These are phyloP conservation scores for Ophiostoma himal-ulmi DNA, from an alignment of 2,329 filamentous ascomycete species.

Conservation along the genomic window DNA sequence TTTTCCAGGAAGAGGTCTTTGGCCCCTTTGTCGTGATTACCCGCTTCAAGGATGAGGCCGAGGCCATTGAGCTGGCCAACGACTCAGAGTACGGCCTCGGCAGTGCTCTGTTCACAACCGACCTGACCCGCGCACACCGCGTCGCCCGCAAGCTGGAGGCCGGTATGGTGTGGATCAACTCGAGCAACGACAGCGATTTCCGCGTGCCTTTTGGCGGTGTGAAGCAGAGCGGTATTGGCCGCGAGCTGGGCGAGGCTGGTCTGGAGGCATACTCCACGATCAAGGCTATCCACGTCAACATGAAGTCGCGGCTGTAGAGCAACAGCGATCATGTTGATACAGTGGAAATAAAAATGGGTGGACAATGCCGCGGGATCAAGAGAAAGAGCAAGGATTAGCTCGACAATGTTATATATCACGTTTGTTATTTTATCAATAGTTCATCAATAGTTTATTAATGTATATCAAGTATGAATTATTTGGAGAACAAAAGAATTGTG, in stretches of 20 bases:
- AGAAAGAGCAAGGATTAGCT: slow-evolving; percentile 7
- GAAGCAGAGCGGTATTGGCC: slow-evolving; percentile 37
- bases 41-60: slow-evolving; percentile 47
- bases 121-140: slow-evolving; percentile 42
- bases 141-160: slow-evolving; percentile 42
- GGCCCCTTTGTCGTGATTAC: slow-evolving; percentile 52
- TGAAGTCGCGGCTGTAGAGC: slow-evolving; percentile 27
- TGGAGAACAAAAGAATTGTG: no score
- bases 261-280: slow-evolving; percentile 35
- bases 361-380: not conserved
- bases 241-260: slow-evolving; percentile 36
- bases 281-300: slow-evolving; percentile 37
- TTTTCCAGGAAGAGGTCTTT: slow-evolving; percentile 51
- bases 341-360: not conserved
- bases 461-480: no score
- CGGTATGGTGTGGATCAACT: slow-evolving; percentile 48
- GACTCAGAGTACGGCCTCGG: slow-evolving; percentile 52
- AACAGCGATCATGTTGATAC: not conserved
- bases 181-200: slow-evolving; percentile 42
- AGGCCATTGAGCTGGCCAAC: slow-evolving; percentile 46
- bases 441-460: no score
- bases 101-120: slow-evolving; percentile 50
- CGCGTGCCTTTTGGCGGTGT: slow-evolving; percentile 46
- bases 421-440: not conserved
- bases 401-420: slow-evolving; percentile 13